These are phyloP conservation scores for Coniochaeta sp. DNA, from an alignment of 2,329 filamentous ascomycete genomes.

Conservation along the genomic window DNA sequence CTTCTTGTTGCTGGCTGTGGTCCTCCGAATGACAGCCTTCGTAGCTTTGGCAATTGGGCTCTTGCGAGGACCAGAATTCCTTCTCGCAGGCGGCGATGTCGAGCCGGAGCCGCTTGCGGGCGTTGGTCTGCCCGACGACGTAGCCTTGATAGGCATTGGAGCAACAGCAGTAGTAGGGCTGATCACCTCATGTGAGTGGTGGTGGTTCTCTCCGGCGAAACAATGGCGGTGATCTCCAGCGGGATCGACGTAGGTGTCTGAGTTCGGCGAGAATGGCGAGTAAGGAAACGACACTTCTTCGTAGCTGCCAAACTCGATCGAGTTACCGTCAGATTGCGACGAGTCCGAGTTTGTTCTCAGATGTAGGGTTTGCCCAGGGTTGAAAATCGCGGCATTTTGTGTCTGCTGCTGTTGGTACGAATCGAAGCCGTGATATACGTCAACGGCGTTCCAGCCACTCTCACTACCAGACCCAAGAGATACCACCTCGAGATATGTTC, in stretches of 20 bases:
- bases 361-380: slow-evolving; percentile 85
- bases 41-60: slow-evolving; percentile 75
- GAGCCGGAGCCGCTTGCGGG: slow-evolving; percentile 44
- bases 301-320: slow-evolving; percentile 68
- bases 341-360: slow-evolving; percentile 82
- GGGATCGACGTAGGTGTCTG: slow-evolving; percentile 64
- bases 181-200: slow-evolving; percentile 46
- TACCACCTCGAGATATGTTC: slow-evolving; percentile 77
- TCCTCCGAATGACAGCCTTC: slow-evolving; percentile 79
- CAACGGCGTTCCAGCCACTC: slow-evolving; percentile 79
- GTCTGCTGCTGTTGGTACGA: slow-evolving; percentile 46
- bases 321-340: slow-evolving; percentile 62
- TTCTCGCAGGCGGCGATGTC: slow-evolving; percentile 56
- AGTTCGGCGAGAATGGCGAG: slow-evolving; percentile 76
- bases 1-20: slow-evolving; percentile 66
- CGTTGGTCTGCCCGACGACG: slow-evolving; percentile 51
- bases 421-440: slow-evolving; percentile 67
- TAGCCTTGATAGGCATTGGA: slow-evolving; percentile 58
- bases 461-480: slow-evolving; percentile 77
- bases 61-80: slow-evolving; percentile 65
- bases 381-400: slow-evolving; percentile 69
- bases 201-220: slow-evolving; percentile 47
- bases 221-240: slow-evolving; percentile 53
- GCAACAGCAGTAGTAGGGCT: slow-evolving; percentile 62
- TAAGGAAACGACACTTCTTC: slow-evolving; percentile 72